Evolutionary conservation across 192 early-diverging fungal species (phyloP), one percentile per base, ranked within the genome.

Genomic region (Mortierella hygrophila): DNA sequence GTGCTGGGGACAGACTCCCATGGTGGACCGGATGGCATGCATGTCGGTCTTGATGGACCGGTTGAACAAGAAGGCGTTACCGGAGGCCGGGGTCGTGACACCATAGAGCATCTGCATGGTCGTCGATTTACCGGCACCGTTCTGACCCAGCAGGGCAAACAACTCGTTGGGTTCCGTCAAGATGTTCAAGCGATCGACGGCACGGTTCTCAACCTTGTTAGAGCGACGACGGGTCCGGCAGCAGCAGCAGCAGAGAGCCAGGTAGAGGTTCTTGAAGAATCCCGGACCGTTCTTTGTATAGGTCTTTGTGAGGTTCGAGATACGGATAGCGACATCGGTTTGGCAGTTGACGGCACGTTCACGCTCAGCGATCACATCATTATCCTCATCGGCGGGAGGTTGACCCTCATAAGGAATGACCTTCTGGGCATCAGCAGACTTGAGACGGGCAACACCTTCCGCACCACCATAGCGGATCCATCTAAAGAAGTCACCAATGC

Each of bases 1-100:
- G 70, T 94, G 90, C 79, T 94, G 95, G 41, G 95, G 95, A 80
- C 95, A 96, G 8, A 96, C 91, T 68, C 95, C 95, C 93, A 96
- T 93, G 38, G 93, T 84, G 9, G 87, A 82, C 13, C 95, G 90
- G 81, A 96, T 95, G 23, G 75, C 70, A 13, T 82, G 78, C 90
- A 95, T 93, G 46, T 95, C 90, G 41, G 82, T 75, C 16, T 70
- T 72, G 16, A 96, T 89, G 11, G 82, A 90, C 23, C 86, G 82
- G 20, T 91, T 90, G 81, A 90, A 95, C 41, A 96, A 88, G 29
- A 94, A 84, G 16, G 94, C 95, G 81, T 95, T 91, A 13, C 95
- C 95, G 11, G 81, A 72, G 13, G 91, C 90, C 21, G 95, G 82
- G 5, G 89, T 91, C 1, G 93, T 94, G 18, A 94, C 81, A 20